Evolutionary conservation across 78 protist genomes (phyloP).

Genomic region (Cavenderia fasciculata): DNA sequence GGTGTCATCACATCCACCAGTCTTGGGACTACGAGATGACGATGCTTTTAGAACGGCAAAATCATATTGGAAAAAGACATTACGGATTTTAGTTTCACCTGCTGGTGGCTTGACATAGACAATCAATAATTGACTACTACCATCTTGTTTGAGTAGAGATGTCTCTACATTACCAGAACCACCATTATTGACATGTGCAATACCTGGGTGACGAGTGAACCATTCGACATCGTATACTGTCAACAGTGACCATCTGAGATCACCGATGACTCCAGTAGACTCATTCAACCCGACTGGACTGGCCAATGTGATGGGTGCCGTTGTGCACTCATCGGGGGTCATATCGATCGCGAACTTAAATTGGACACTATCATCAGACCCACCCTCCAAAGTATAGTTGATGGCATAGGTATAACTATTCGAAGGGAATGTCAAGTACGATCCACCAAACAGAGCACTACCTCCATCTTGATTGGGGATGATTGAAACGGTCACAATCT

Average conservation of each 20-base stretch:
- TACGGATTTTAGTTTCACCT: too few species aligned
- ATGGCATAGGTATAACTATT: slow-evolving; percentile 9
- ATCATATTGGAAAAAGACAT: too few species aligned
- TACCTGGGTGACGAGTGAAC: neutral
- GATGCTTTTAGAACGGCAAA: too few species aligned
- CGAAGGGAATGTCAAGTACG: neutral
- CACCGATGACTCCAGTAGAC: neutral
- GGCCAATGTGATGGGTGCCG: neutral
- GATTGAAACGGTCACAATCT: neutral
- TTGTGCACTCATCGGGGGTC: neutral
- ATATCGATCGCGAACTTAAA: slow-evolving; percentile 5
- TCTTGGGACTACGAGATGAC: too few species aligned
- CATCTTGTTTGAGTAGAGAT: neutral
- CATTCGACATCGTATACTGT: neutral
- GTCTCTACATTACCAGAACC: neutral
- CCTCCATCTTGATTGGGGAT: too few species aligned
- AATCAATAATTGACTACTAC: neutral
- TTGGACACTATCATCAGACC: neutral
- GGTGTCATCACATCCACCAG: too few species aligned
- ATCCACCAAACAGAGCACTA: too few species aligned
- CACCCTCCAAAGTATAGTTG: neutral
- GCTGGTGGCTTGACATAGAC: slow-evolving; percentile 9
- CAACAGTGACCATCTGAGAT: slow-evolving; percentile 5
- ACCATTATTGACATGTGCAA: neutral
- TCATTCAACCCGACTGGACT: neutral